Percentiles rank a stretch among this genome's conserved stretches.
These are phyloP conservation scores for Lepidium campestre DNA, from an alignment of 441 rosid genomes.

Conservation along the genomic window DNA sequence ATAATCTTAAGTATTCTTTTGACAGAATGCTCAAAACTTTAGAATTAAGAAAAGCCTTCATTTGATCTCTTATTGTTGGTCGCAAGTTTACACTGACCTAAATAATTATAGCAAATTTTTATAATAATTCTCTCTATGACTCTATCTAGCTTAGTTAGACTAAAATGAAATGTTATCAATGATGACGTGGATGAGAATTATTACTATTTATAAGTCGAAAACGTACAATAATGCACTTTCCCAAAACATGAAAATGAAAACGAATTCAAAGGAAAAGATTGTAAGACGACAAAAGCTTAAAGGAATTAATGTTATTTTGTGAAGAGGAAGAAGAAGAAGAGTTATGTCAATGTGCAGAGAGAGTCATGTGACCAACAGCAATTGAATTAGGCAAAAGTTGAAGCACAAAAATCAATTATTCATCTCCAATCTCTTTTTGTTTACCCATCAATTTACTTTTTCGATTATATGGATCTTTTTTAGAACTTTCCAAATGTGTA, in stretches of 20 bases:
- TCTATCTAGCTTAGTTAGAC: background rate
- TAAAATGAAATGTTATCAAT: conserved; percentile 6
- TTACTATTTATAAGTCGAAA: conserved; percentile 12
- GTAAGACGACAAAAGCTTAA: conserved; percentile 18
- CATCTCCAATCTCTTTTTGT: background rate
- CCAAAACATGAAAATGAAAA: conserved; percentile 12
- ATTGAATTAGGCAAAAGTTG: conserved; percentile 9
- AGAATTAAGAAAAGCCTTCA: conserved; percentile 3
- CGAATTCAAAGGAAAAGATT: conserved; percentile 17
- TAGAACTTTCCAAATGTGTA: conserved; percentile 17
- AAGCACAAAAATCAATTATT: conserved; percentile 21
- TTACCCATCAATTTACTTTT: background rate
- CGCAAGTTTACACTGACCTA: background rate
- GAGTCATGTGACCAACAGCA: conserved; percentile 29
- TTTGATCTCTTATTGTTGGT: conserved; percentile 21
- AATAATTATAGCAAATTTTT: background rate
- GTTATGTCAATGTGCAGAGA: conserved; percentile 16
- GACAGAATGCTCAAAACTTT: conserved; percentile 16
- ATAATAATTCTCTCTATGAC: no score
- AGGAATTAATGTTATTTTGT: conserved; percentile 18
- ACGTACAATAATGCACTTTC: conserved; percentile 29
- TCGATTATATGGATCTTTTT: background rate
- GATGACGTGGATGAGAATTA: conserved; percentile 9
- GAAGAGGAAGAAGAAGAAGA: conserved; percentile 8
- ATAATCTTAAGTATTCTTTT: conserved; percentile 10